Percentiles rank a stretch among this genome's conserved stretches.
phyloP scores from a whole-genome alignment of 2,329 filamentous ascomycete species.

The Paraphoma sp. region DNA sequence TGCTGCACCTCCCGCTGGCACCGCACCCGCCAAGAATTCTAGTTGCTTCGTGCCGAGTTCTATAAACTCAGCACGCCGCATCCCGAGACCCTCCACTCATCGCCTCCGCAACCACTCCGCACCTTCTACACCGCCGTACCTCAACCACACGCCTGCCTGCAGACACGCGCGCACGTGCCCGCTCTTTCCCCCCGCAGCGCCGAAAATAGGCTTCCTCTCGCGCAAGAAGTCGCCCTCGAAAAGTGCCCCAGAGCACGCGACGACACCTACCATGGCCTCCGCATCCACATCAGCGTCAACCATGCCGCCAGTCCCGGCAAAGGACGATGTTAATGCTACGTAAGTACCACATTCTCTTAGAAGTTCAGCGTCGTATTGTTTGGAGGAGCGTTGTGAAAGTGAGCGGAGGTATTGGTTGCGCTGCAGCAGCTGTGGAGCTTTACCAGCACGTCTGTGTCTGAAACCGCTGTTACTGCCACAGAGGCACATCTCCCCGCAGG shows the following conservation, averaged over 20 bases:
- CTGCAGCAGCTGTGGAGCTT: background rate
- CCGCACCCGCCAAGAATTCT: background rate
- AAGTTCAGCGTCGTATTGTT: background rate
- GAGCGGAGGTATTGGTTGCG: background rate
- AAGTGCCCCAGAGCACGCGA: constrained; percentile 44
- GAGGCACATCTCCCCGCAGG: background rate
- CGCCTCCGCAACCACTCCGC: constrained; percentile 6
- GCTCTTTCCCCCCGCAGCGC: constrained; percentile 11
- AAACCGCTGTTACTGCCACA: background rate
- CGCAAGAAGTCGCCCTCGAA: constrained; percentile 43
- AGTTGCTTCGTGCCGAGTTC: constrained; percentile 5
- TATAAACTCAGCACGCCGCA: constrained; percentile 7
- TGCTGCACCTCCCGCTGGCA: background rate
- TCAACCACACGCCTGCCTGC: constrained; percentile 1
- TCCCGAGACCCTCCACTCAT: constrained; percentile 10
- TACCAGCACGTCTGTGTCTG: background rate
- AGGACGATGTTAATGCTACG: constrained; percentile 68
- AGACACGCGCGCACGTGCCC: background rate
- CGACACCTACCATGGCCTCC: constrained; percentile 38
- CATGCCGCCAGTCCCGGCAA: constrained; percentile 57
- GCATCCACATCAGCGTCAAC: constrained; percentile 34
- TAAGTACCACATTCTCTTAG: constrained; percentile 48
- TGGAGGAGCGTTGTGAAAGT: no score
- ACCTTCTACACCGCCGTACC: constrained; percentile 4
- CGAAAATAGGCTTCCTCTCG: constrained; percentile 36